Base-by-base conservation (phyloP, 257 asterid species). In the Leonotis leonurus region DNA sequence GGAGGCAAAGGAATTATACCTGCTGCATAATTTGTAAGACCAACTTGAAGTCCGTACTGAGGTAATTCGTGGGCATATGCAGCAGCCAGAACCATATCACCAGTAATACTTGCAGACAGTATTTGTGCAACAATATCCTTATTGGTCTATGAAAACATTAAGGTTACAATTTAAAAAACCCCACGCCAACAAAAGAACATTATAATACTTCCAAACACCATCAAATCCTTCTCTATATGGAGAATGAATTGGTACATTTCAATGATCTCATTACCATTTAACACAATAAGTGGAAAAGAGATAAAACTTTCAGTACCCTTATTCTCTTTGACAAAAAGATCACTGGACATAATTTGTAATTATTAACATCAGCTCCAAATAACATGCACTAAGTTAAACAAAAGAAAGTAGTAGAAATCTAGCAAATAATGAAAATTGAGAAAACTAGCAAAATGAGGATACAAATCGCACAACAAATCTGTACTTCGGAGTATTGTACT, bases 31-130 rank as follows among this genome's bases (percentile, higher is more conserved):
- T 83, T 86, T 3, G 92, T 81, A 27, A 84, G 81, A 12, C 92
- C 95, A 56, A 76, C 84, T 67, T 86, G 72, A 46, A 86, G 89
- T 21, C 91, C 89, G 54, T 61, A 86, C 17, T 16, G 78, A 71
- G 95, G 91, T 73, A 86, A 70, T 53, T 86, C 95, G 8, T 83
- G 85, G 9, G 89, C 57, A 65, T 86, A 86, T 18, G 91, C 89
- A 6, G 91, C 61, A 9, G 85, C 89, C 39, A 83, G 72, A 56
- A 86, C 78, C 67, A 66, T 29, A 63, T 86, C 91, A 49, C 95
- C 95, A 40, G 91, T 72, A 67, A 86, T 81, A 63, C 81, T 83
- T 25, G 95, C 81, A n/a, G 91, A 86, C 27, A 79, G 64, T 4
- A 83, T 62, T 72, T 86, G 95, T 12, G 92, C 89, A 63, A 69